phyloP scores from a whole-genome alignment of 2,329 filamentous ascomycete genomes.

The Xylaria sp. region DNA sequence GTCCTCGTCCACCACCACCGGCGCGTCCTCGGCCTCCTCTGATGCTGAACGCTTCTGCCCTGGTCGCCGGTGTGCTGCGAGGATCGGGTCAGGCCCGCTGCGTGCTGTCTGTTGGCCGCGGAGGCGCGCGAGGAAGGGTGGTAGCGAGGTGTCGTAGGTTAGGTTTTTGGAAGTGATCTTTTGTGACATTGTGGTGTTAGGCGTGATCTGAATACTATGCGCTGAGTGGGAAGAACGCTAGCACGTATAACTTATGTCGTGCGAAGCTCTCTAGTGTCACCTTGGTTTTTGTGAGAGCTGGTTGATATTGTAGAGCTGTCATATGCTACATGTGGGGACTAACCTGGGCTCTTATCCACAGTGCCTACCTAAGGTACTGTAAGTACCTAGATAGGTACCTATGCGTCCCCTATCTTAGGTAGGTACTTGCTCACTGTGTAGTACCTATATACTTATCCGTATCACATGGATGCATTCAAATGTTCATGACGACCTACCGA shows the following conservation, averaged over 20 bases:
- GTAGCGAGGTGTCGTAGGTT: conserved; percentile 68
- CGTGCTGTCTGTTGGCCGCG: conserved; percentile 55
- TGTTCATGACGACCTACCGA: no score
- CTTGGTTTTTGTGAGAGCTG: background rate
- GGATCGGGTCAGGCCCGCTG: conserved; percentile 63
- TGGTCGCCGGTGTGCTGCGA: conserved; percentile 61
- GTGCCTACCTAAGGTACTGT: background rate
- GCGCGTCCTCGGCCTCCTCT: conserved; percentile 80
- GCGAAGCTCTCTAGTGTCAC: background rate
- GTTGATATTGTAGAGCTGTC: no score
- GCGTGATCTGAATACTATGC: background rate
- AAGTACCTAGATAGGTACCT: background rate
- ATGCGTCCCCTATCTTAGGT: background rate
- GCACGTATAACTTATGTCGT: background rate
- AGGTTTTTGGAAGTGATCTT: conserved; percentile 79
- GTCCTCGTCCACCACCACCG: conserved; percentile 77
- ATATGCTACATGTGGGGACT: no score
- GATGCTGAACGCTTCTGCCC: conserved; percentile 65
- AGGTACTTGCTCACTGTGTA: no score
- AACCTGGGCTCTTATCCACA: background rate
- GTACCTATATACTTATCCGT: no score
- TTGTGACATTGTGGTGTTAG: conserved; percentile 55
- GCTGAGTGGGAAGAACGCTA: background rate
- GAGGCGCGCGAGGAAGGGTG: conserved; percentile 69
- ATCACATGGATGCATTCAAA: no score